These are phyloP conservation scores for Kalmanozyma brasiliensis DNA, from an alignment of 1,284 basidiomycete species.

Conservation along the genomic window DNA sequence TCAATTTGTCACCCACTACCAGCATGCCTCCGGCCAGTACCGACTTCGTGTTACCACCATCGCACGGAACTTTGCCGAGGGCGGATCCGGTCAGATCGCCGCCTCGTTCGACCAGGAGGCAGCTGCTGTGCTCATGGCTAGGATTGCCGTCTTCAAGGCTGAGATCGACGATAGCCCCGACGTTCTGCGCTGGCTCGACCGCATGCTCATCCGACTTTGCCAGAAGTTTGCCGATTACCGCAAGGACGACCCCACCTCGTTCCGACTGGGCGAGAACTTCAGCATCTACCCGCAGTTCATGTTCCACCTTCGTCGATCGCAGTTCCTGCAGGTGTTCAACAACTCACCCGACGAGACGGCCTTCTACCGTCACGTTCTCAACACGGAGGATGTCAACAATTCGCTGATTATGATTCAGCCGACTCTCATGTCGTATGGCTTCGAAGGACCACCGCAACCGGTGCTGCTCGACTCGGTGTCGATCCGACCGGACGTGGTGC, in stretches of 20 bases:
- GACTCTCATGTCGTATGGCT: slow-evolving; percentile 97
- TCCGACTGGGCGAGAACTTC: slow-evolving; percentile 93
- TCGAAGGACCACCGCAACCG: slow-evolving; percentile 88
- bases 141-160: slow-evolving; percentile 98
- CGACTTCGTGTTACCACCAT: slow-evolving; percentile 95
- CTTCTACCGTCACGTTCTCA: slow-evolving; percentile 96
- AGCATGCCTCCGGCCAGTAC: slow-evolving; percentile 93
- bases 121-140: slow-evolving; percentile 96
- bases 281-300: slow-evolving; percentile 99
- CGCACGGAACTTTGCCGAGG: slow-evolving; percentile 95
- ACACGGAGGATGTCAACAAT: slow-evolving; percentile 99
- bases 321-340: slow-evolving; percentile 99
- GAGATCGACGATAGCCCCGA: slow-evolving; percentile 99
- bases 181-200: slow-evolving; percentile 94
- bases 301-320: slow-evolving; percentile 97
- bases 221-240: slow-evolving; percentile 99
- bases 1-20: slow-evolving; percentile 99
- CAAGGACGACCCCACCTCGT: slow-evolving; percentile 95
- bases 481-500: slow-evolving; percentile 94
- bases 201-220: slow-evolving; percentile 97
- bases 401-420: slow-evolving; percentile 99
- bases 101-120: slow-evolving; percentile 98
- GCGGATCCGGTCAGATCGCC: slow-evolving; percentile 90
- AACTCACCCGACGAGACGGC: slow-evolving; percentile 99
- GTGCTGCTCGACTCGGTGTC: slow-evolving; percentile 97